Conservation (phyloP, 1,284 basidiomycete species). For the Omphalotus olearius region DNA sequence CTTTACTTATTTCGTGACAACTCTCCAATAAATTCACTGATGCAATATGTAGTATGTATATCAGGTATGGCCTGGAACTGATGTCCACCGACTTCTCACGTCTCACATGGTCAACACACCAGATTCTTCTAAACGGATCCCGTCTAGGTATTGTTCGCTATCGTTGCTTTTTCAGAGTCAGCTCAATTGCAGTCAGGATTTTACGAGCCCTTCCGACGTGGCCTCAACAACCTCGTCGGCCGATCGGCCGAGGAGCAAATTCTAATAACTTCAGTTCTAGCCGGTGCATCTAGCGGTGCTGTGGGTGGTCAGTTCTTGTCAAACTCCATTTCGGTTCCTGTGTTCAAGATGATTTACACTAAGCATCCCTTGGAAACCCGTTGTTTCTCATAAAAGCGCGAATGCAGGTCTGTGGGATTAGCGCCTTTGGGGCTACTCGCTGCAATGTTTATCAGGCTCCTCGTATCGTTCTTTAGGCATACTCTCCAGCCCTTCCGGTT, state of each 20-base stretch:
- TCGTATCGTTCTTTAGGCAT: slow-evolving; percentile 51
- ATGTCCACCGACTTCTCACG: slow-evolving; percentile 1
- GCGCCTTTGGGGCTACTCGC: background rate
- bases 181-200: slow-evolving; percentile 58
- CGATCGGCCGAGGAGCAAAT: slow-evolving; percentile 61
- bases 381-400: slow-evolving; percentile 96
- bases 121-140: slow-evolving; percentile 90
- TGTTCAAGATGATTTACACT: slow-evolving; percentile 7
- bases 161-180: background rate
- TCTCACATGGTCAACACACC: slow-evolving; percentile 6
- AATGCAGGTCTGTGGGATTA: slow-evolving; percentile 72
- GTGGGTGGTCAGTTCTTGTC: slow-evolving; percentile 69
- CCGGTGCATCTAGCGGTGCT: slow-evolving; percentile 86
- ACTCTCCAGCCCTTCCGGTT: slow-evolving; percentile 90
- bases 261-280: slow-evolving; percentile 71
- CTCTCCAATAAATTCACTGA: slow-evolving; percentile 17
- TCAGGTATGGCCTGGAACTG: slow-evolving; percentile 49
- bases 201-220: slow-evolving; percentile 87
- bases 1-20: slow-evolving; percentile 3
- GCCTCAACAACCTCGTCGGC: slow-evolving; percentile 70
- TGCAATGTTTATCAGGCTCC: too few relatives aligned
- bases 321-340: background rate
- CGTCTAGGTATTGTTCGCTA: slow-evolving; percentile 64
- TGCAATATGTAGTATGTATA: slow-evolving; percentile 69
- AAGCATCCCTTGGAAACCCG: slow-evolving; percentile 89